phyloP scores from a whole-genome alignment of 768 basidiomycete species.

The Cystofilobasidium macerans region DNA sequence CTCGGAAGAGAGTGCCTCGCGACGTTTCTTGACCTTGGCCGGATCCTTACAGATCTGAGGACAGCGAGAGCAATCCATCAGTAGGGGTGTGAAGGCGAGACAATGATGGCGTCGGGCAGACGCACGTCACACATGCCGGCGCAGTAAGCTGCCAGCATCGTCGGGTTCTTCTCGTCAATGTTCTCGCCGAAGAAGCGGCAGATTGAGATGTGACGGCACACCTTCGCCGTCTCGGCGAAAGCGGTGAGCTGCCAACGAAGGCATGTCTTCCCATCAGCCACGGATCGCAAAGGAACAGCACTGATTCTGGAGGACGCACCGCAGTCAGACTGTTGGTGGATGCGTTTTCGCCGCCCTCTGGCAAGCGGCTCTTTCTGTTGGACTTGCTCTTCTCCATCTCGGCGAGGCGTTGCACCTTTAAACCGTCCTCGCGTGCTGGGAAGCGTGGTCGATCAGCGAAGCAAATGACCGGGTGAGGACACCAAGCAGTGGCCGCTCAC shows the following conservation, averaged over 20 bases:
- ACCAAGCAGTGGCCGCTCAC: slow-evolving; percentile 41
- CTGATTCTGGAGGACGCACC: slow-evolving; percentile 37
- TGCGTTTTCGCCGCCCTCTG: slow-evolving; percentile 50
- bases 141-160: slow-evolving; percentile 48
- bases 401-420: slow-evolving; percentile 49
- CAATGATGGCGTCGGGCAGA: slow-evolving; percentile 1
- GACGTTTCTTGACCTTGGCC: slow-evolving; percentile 46
- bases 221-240: slow-evolving; percentile 32
- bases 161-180: slow-evolving; percentile 46
- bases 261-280: slow-evolving; percentile 50
- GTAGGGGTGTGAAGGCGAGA: neutral
- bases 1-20: slow-evolving; percentile 13
- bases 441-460: neutral
- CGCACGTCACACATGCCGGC: slow-evolving; percentile 71
- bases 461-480: slow-evolving; percentile 11
- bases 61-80: neutral
- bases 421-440: slow-evolving; percentile 63
- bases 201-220: slow-evolving; percentile 48
- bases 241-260: slow-evolving; percentile 28
- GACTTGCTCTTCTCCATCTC: slow-evolving; percentile 45
- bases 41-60: slow-evolving; percentile 66
- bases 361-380: slow-evolving; percentile 40
- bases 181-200: slow-evolving; percentile 71
- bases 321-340: slow-evolving; percentile 53
- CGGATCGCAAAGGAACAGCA: slow-evolving; percentile 32